Conservation (phyloP, 305 asterid species). For the Andrographis paniculata region DNA sequence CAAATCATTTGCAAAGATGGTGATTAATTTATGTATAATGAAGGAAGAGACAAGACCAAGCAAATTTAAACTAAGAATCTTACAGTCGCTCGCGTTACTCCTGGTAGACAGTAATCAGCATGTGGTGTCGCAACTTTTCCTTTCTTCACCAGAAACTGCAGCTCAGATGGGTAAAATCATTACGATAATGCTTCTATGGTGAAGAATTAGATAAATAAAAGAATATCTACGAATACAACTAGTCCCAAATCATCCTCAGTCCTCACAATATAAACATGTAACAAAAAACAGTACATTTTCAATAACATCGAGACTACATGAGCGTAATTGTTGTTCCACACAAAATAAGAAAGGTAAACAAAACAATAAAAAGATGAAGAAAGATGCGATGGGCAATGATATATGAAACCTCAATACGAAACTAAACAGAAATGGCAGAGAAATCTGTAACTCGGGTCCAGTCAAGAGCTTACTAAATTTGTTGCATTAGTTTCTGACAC, state of each 20-base stretch:
- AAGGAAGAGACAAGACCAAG: not conserved
- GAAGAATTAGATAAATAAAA: not conserved
- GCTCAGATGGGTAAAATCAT: not conserved
- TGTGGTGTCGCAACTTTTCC: constrained; percentile 67
- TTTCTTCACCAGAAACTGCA: constrained; percentile 83
- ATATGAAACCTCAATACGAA: constrained; percentile 5
- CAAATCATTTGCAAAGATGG: not conserved
- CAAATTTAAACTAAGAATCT: constrained; percentile 14
- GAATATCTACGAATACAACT: not conserved
- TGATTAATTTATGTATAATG: not conserved
- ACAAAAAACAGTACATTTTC: too few species aligned
- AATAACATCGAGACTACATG: too few species aligned
- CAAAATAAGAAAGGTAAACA: too few species aligned
- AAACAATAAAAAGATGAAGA: too few species aligned
- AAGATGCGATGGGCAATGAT: not conserved
- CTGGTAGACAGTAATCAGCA: constrained; percentile 94
- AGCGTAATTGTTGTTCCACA: too few species aligned
- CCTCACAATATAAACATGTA: too few species aligned
- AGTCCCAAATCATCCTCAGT: too few species aligned
- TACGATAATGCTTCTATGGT: not conserved
- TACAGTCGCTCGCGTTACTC: constrained; percentile 80
- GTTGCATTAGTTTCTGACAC: constrained; percentile 96
- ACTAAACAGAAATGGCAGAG: constrained; percentile 3
- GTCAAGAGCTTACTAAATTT: constrained; percentile 54
- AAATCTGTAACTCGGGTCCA: constrained; percentile 1